Evolutionary conservation across 768 basidiomycete species (phyloP), one percentile per base, ranked within the genome.

Genomic region (Boletus patriciae): DNA sequence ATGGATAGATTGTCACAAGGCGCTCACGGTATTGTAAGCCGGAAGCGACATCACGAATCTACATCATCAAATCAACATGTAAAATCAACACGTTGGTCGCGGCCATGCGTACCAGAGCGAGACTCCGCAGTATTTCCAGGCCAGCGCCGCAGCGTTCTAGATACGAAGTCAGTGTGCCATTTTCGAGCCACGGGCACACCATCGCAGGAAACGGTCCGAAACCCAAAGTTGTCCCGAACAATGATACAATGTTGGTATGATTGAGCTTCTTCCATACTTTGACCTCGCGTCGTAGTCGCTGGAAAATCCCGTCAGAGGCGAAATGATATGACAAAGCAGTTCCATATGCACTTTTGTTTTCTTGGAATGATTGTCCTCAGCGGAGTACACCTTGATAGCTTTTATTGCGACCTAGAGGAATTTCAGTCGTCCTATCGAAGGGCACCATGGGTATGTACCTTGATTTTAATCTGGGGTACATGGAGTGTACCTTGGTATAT

Each of bases 221-320:
- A 21, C 38, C 46, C 16, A 31, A 54, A 38, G 44, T 38, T 27
- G 31, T 53, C 23, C 52, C 25, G 29, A 46, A 40, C 21, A 46
- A 41, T 6, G 36, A 11, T 10, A 60, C 12, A 40, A 60, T 41
- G 13, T 43, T 52, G 21, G 27, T 2, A 34, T 58, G 55, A 4
- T 40, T 27, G 29, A 60, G 46, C 21, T 44, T 60, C 50, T 29
- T 36, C 59, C 59, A 57, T 21, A 58, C 36, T 18, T 41, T 25
- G 15, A 52, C 19, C 29, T 60, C 55, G 8, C 42, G 41, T 41
- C 29, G 41, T 11, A 60, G 33, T 27, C 46, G 29, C 59, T 58
- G 18, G 25, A 19, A 51, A 15, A 52, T 10, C 25, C 12, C 1
- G n/a, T 48, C 27, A 58, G 52, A 16, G 6, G 12, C 16, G 8